A percentile compares a stretch with the other conserved stretches of the same genome.
Evolutionary conservation across 129 eudicot genomes (phyloP).

Genomic region (Helianthus tuberosus): DNA sequence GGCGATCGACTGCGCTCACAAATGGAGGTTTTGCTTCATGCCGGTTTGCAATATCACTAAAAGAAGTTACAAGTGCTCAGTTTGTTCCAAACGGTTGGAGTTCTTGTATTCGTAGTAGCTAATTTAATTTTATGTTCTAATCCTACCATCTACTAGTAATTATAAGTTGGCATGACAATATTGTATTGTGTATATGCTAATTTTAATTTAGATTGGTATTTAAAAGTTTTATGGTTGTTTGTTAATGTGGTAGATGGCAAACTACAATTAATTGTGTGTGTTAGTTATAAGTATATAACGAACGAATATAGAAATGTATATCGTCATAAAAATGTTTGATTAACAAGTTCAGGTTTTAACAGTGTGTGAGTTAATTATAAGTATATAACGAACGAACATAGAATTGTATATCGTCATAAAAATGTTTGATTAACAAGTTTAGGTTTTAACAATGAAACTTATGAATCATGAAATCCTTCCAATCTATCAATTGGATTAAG

Average conservation of each 20-base stretch:
- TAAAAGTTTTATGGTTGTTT: too few relatives aligned
- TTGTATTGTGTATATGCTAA: neutral
- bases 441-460: neutral
- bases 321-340: neutral
- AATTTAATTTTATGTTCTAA: neutral
- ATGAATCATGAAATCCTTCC: neutral
- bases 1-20: slow-evolving; percentile 31
- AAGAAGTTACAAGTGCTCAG: slow-evolving; percentile 36
- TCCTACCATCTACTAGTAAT: neutral
- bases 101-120: slow-evolving; percentile 30
- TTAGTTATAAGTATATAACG: neutral
- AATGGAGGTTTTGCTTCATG: slow-evolving; percentile 41
- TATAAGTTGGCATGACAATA: neutral
- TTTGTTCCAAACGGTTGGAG: slow-evolving; percentile 37
- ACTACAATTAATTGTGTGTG: neutral
- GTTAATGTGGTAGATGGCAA: too few relatives aligned
- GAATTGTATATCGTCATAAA: neutral
- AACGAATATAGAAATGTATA: neutral
- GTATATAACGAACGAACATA: neutral
- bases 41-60: slow-evolving; percentile 34
- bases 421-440: neutral
- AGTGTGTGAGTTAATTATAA: neutral
- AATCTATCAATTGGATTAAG: too few relatives aligned
- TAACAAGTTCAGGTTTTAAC: neutral
- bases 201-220: neutral